A percentile compares a stretch with the other conserved stretches of the same genome.
These are phyloP conservation scores for Canariomyces notabilis DNA, from an alignment of 2,329 filamentous ascomycete genomes.

Conservation along the genomic window DNA sequence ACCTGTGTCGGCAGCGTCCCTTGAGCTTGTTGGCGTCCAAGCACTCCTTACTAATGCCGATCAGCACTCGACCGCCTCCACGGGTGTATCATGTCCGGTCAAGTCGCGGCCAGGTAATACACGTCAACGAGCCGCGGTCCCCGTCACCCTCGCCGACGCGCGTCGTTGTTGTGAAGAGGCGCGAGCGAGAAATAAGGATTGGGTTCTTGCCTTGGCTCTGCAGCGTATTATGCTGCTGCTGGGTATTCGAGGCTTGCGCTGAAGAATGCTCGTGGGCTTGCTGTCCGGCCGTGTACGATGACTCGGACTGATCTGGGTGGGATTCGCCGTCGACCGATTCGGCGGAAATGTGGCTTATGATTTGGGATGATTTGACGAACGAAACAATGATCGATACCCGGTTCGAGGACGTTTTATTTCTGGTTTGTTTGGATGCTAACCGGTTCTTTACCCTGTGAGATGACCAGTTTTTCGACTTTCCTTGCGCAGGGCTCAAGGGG, in stretches of 20 bases:
- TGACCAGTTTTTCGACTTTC: too few species aligned
- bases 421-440: too few species aligned
- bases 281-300: constrained; percentile 11
- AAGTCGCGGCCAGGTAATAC: constrained; percentile 3
- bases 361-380: not conserved
- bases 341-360: too few species aligned
- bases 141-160: constrained; percentile 15
- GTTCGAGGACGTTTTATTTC: too few species aligned
- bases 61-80: constrained; percentile 12
- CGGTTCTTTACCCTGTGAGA: too few species aligned
- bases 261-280: constrained; percentile 11
- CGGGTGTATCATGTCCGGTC: constrained; percentile 2
- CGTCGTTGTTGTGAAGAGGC: constrained; percentile 13
- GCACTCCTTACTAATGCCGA: not conserved
- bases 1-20: too few species aligned
- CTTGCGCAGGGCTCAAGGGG: too few species aligned
- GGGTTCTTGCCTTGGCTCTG: constrained; percentile 15
- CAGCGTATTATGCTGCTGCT: constrained; percentile 12
- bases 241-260: constrained; percentile 12
- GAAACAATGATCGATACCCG: constrained; percentile 20
- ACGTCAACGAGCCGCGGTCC: constrained; percentile 8
- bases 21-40: not conserved
- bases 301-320: constrained; percentile 5
- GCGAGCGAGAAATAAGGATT: not conserved
- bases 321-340: too few species aligned